Evolutionary conservation across 2,329 filamentous ascomycete genomes (phyloP), one percentile per base, ranked within the genome.

Genomic region (Metarhizium album): DNA sequence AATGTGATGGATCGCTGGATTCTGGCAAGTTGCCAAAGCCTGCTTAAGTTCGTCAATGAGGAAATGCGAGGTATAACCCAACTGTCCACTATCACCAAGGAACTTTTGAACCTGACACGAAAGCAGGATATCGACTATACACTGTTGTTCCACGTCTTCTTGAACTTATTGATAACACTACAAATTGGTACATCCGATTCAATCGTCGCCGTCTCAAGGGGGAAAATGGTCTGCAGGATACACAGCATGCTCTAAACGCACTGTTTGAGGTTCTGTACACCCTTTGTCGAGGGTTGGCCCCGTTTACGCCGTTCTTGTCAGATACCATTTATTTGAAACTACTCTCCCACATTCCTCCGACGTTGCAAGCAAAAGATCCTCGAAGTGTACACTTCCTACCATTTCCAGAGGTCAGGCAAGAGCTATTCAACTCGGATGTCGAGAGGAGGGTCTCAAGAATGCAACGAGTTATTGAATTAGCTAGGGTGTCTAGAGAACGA

Each of bases 1-100:
- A 97, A 96, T 60, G 89, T 96, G 52, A 95, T 97, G 86, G 91
- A 97, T 65, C 81, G 84, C 54, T 97, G 91, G 91, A 93, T 97
- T 59, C 71, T 97, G 62, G 91, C 91, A 54, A 89, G 86, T 59
- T 94, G 87, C 61, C 91, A 97, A 67, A 94, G 87, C 61, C 74
- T 97, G 58, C 76, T 97, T 52, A 83, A 90, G 61, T 96, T 93
- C 64, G 88, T 96, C 49, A 91, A 97, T 64, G 75, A 87, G 60
- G 91, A 97, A 70, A 97, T 97, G 91, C 76, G 77, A 48, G 83
- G 82, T 74, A 75, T 78, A 67, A 38, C 23, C 16, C 27, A 37
- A 40, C 16, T 6, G 5, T 8, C 13, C 27, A 14, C 20, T 31
- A 24, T 27, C 49, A 42, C 51, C 31, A 45, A n/a, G 42, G 9